phyloP scores from a whole-genome alignment of 495 filamentous ascomycete species.

The Xylaria castorea region DNA sequence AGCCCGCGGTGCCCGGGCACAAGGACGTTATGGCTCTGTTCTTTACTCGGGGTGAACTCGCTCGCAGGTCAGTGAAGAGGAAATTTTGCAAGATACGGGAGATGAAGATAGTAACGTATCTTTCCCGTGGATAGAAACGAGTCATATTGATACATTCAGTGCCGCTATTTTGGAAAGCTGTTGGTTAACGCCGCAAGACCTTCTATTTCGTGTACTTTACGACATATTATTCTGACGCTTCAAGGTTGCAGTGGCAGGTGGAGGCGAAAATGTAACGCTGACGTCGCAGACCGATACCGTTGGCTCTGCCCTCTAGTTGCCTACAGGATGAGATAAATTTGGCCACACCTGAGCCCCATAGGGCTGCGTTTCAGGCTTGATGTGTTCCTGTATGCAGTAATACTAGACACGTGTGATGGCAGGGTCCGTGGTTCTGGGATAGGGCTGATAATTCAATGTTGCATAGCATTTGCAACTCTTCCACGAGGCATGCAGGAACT shows the following conservation, averaged over 20 bases:
- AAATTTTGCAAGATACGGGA: neutral
- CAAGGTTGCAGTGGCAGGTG: slow-evolving; percentile 1
- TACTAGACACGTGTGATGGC: slow-evolving; percentile 17
- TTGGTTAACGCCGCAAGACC: slow-evolving; percentile 11
- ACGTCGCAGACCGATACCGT: slow-evolving; percentile 10
- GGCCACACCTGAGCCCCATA: neutral
- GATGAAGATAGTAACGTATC: neutral
- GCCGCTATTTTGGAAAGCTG: neutral
- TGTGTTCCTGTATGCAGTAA: neutral
- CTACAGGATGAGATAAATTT: slow-evolving; percentile 8
- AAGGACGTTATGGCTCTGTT: neutral
- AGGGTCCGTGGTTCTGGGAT: slow-evolving; percentile 16
- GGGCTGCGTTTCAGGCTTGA: neutral
- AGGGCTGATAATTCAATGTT: slow-evolving; percentile 18
- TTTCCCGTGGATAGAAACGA: neutral
- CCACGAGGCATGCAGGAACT: neutral
- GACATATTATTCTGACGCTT: neutral
- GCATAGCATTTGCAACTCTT: neutral
- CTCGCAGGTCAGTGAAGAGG: neutral
- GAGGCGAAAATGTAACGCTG: slow-evolving; percentile 23
- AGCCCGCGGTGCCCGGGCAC: neutral
- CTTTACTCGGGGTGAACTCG: neutral
- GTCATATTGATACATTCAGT: neutral
- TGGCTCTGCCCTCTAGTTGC: neutral
- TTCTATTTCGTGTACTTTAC: neutral